Conservation (phyloP, 2,329 filamentous ascomycete species). For the Talaromyces sp. region DNA sequence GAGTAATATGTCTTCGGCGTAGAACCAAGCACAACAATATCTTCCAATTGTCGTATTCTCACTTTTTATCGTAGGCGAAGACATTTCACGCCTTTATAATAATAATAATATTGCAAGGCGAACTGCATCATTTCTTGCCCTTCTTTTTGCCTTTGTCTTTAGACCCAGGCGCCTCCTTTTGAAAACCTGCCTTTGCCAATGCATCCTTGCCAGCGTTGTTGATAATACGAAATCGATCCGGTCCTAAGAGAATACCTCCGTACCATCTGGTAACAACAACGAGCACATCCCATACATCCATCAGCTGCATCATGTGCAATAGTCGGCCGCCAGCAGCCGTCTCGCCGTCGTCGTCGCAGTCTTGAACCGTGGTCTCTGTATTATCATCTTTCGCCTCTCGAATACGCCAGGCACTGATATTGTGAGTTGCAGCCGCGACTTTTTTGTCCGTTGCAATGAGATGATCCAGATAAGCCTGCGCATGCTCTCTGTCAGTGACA, state of each 20-base stretch:
- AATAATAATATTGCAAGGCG: background rate
- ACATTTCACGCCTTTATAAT: background rate
- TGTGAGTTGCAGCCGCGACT: slow-evolving; percentile 83
- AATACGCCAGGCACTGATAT: slow-evolving; percentile 93
- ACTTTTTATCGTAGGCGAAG: background rate
- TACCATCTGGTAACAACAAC: slow-evolving; percentile 96
- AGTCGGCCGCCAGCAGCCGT: slow-evolving; percentile 82
- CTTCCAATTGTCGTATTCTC: background rate
- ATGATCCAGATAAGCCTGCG: slow-evolving; percentile 66
- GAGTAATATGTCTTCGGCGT: background rate
- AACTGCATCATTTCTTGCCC: slow-evolving; percentile 35
- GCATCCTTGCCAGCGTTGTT: slow-evolving; percentile 82
- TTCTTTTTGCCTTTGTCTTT: slow-evolving; percentile 55
- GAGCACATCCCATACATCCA: slow-evolving; percentile 89
- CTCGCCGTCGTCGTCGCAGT: slow-evolving; percentile 96
- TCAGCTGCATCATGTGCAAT: slow-evolving; percentile 86
- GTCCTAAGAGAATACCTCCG: slow-evolving; percentile 82
- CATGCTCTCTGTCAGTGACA: slow-evolving; percentile 67
- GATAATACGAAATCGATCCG: slow-evolving; percentile 84
- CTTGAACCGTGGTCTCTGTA: slow-evolving; percentile 63
- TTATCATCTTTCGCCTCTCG: slow-evolving; percentile 41
- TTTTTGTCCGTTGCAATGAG: slow-evolving; percentile 79
- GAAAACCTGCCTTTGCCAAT: slow-evolving; percentile 71
- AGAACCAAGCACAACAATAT: background rate
- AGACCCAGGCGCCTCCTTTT: slow-evolving; percentile 44